These are phyloP conservation scores for Xanthoparmelia taractica DNA, from an alignment of 495 filamentous ascomycete genomes.

Conservation along the genomic window DNA sequence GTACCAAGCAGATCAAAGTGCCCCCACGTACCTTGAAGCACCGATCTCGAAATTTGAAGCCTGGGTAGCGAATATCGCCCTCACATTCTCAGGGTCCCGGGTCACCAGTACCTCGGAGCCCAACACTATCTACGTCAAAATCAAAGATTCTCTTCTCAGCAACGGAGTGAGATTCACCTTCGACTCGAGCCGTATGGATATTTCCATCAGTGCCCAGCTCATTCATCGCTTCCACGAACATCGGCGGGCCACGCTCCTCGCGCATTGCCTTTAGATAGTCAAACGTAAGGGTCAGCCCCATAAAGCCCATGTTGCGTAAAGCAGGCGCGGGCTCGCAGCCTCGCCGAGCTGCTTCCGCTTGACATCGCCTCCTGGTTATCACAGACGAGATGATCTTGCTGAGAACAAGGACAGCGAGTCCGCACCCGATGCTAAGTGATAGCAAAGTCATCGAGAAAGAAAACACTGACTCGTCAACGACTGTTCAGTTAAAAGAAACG, in stretches of 20 bases:
- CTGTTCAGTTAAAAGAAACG: too few species aligned
- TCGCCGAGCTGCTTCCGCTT: conserved; percentile 24
- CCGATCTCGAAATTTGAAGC: conserved; percentile 48
- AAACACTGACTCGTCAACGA: too few species aligned
- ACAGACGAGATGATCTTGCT: background rate
- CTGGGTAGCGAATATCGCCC: conserved; percentile 47
- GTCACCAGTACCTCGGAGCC: conserved; percentile 35
- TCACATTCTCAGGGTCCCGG: conserved; percentile 50
- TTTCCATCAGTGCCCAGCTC: conserved; percentile 6
- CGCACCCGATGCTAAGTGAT: conserved; percentile 1
- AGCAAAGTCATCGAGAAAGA: conserved; percentile 4
- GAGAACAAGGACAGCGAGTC: background rate
- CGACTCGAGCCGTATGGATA: background rate
- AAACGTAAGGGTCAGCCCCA: conserved; percentile 26
- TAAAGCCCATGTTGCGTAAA: conserved; percentile 29
- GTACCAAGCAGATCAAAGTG: background rate
- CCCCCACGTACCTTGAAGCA: background rate
- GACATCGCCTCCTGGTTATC: conserved; percentile 23
- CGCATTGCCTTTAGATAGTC: conserved; percentile 26
- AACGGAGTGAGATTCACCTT: background rate
- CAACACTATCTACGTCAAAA: conserved; percentile 20
- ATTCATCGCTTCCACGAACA: conserved; percentile 30
- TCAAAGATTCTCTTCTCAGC: background rate
- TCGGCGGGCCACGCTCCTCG: conserved; percentile 32
- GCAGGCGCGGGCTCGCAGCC: conserved; percentile 30